A percentile compares a stretch with the other conserved stretches of the same genome.
Conservation (phyloP, 2,329 filamentous ascomycete genomes). For the Didymosphaeria variabile region DNA sequence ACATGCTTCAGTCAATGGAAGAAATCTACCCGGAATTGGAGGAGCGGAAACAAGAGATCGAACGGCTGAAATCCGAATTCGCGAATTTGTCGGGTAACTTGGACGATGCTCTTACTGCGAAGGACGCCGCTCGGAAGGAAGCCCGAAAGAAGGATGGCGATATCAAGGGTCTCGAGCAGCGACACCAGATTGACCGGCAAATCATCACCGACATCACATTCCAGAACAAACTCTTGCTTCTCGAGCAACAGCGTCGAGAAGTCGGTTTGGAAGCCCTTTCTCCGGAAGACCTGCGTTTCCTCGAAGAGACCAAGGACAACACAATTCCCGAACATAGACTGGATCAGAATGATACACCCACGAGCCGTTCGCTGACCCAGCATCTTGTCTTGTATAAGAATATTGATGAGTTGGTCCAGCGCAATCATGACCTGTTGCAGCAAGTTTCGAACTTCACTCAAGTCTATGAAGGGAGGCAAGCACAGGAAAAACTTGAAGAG, state of each 20-base stretch:
- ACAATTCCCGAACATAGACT: slow-evolving; percentile 71
- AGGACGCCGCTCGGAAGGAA: slow-evolving; percentile 80
- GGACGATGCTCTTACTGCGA: slow-evolving; percentile 81
- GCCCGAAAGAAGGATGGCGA: slow-evolving; percentile 81
- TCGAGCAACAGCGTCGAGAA: slow-evolving; percentile 84
- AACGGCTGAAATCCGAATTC: slow-evolving; percentile 80
- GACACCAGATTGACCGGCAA: slow-evolving; percentile 81
- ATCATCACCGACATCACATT: slow-evolving; percentile 89
- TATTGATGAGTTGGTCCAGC: slow-evolving; percentile 82
- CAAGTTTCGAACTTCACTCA: slow-evolving; percentile 86
- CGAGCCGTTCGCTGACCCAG: slow-evolving; percentile 87
- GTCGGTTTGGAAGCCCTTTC: slow-evolving; percentile 77
- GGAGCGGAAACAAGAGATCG: slow-evolving; percentile 82
- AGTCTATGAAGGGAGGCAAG: slow-evolving; percentile 90
- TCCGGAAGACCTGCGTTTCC: slow-evolving; percentile 75
- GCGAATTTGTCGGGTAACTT: slow-evolving; percentile 80
- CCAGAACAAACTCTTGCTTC: slow-evolving; percentile 88
- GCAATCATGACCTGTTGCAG: slow-evolving; percentile 84
- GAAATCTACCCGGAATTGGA: slow-evolving; percentile 87
- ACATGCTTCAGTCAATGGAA: slow-evolving; percentile 85
- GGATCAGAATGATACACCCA: slow-evolving; percentile 78
- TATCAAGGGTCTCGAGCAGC: slow-evolving; percentile 67
- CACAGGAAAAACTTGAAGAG: slow-evolving; percentile 66
- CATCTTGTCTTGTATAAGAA: slow-evolving; percentile 90
- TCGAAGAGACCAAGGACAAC: slow-evolving; percentile 80